Evolutionary conservation across 2,329 filamentous ascomycete species (phyloP).

Genomic region (Pseudogymnoascus sp.): DNA sequence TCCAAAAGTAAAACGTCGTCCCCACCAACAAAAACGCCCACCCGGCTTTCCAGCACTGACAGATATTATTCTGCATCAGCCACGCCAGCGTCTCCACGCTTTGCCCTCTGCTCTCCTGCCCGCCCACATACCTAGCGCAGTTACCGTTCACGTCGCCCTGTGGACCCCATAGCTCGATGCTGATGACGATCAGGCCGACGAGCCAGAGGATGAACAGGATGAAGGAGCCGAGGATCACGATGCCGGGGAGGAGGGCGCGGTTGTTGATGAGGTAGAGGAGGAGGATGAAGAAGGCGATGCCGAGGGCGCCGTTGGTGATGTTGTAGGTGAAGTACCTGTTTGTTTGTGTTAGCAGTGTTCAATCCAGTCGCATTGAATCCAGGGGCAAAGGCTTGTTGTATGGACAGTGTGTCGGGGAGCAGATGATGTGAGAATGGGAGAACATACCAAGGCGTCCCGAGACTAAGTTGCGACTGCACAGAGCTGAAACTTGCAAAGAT

Average conservation of each 20-base stretch:
- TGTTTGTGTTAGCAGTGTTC: background rate
- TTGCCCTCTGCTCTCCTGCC: slow-evolving; percentile 42
- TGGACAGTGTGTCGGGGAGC: too few relatives aligned
- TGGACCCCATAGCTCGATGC: slow-evolving; percentile 57
- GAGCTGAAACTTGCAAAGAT: slow-evolving; percentile 54
- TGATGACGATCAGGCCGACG: slow-evolving; percentile 54
- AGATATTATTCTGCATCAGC: slow-evolving; percentile 56
- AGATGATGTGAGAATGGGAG: background rate
- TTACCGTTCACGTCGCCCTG: slow-evolving; percentile 49
- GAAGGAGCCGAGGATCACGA: slow-evolving; percentile 58
- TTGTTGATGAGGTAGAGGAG: slow-evolving; percentile 57
- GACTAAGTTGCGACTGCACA: slow-evolving; percentile 46
- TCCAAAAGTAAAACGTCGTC: slow-evolving; percentile 55
- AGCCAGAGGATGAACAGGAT: slow-evolving; percentile 62
- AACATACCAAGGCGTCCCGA: slow-evolving; percentile 53
- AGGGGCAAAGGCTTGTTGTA: too few relatives aligned
- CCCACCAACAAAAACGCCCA: slow-evolving; percentile 57
- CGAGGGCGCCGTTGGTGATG: slow-evolving; percentile 51
- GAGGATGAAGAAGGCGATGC: slow-evolving; percentile 57
- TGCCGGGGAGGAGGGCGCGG: slow-evolving; percentile 54
- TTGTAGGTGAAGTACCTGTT: slow-evolving; percentile 62
- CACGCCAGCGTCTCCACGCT: slow-evolving; percentile 52
- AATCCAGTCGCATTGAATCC: background rate
- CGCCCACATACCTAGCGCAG: slow-evolving; percentile 52
- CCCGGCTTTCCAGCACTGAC: slow-evolving; percentile 57